phyloP scores from a whole-genome alignment of 805 yeast genomes.

The Candida vaughaniae region DNA sequence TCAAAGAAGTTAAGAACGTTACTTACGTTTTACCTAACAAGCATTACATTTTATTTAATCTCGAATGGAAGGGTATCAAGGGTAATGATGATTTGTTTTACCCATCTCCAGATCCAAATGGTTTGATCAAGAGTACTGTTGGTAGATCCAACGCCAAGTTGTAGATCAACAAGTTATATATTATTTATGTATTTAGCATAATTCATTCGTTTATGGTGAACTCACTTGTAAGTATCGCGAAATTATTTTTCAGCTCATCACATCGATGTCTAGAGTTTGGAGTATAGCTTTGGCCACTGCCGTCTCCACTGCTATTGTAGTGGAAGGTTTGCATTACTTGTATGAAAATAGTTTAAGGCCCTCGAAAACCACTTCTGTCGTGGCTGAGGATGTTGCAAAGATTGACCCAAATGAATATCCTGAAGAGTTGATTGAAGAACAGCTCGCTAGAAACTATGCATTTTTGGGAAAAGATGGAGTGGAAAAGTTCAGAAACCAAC shows the following conservation, averaged over 20 bases:
- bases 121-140: slow-evolving; percentile 84
- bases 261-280: slow-evolving; percentile 16
- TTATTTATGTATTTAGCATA: too few relatives aligned
- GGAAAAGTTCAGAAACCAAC: slow-evolving; percentile 64
- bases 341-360: too few relatives aligned
- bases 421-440: slow-evolving; percentile 82
- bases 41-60: slow-evolving; percentile 80
- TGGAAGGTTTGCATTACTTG: slow-evolving; percentile 33
- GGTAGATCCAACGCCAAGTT: slow-evolving; percentile 59
- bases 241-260: slow-evolving; percentile 11
- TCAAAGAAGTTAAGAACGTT: slow-evolving; percentile 60
- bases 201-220: too few relatives aligned
- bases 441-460: slow-evolving; percentile 90
- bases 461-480: slow-evolving; percentile 87
- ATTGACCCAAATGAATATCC: slow-evolving; percentile 22
- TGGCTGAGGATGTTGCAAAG: slow-evolving; percentile 5
- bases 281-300: slow-evolving; percentile 14
- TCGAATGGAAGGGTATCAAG: slow-evolving; percentile 79
- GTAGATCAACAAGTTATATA: slow-evolving; percentile 38
- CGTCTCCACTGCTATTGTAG: slow-evolving; percentile 31
- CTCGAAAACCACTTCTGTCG: neutral
- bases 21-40: slow-evolving; percentile 84
- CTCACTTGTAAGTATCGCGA: too few relatives aligned
- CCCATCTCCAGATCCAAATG: slow-evolving; percentile 92
- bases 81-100: slow-evolving; percentile 83